These are phyloP conservation scores for Paramecium sonneborni DNA, from an alignment of 73 alveolate species.

Conservation along the genomic window DNA sequence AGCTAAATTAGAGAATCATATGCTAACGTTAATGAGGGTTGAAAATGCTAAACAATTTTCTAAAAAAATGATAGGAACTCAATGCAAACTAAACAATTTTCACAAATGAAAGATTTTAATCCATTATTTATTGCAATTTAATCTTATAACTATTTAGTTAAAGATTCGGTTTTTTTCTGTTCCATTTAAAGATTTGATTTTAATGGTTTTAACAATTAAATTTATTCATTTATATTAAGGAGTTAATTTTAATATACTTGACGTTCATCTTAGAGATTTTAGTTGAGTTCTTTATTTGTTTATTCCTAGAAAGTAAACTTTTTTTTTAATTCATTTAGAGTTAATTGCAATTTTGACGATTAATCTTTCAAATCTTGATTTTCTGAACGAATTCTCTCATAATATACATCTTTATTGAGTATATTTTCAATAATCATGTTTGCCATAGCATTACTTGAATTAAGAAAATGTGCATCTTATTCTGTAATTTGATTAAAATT, in stretches of 20 bases:
- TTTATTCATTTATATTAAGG: constrained; percentile 16
- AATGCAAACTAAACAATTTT: constrained; percentile 19
- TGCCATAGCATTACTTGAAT: constrained; percentile 12
- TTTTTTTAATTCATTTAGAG: background rate
- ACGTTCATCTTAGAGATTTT: background rate
- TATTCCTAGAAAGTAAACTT: background rate
- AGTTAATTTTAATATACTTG: background rate
- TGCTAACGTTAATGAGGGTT: background rate
- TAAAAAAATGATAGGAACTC: background rate
- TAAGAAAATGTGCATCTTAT: constrained; percentile 7
- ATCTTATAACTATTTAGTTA: constrained; percentile 11
- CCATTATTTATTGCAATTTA: constrained; percentile 10
- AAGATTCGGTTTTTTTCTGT: constrained; percentile 25
- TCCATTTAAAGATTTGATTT: background rate
- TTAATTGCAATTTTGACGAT: background rate
- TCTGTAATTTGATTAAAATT: constrained; percentile 29
- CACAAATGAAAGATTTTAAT: background rate
- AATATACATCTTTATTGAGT: constrained; percentile 44
- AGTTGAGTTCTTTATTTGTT: background rate
- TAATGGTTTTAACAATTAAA: background rate
- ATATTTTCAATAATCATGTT: constrained; percentile 37
- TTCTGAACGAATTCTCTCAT: constrained; percentile 29
- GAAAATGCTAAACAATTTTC: background rate
- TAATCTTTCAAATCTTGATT: background rate
- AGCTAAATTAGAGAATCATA: background rate